These are phyloP conservation scores for Ettlia oleoabundans DNA, from an alignment of 139 green algal species.

Conservation along the genomic window DNA sequence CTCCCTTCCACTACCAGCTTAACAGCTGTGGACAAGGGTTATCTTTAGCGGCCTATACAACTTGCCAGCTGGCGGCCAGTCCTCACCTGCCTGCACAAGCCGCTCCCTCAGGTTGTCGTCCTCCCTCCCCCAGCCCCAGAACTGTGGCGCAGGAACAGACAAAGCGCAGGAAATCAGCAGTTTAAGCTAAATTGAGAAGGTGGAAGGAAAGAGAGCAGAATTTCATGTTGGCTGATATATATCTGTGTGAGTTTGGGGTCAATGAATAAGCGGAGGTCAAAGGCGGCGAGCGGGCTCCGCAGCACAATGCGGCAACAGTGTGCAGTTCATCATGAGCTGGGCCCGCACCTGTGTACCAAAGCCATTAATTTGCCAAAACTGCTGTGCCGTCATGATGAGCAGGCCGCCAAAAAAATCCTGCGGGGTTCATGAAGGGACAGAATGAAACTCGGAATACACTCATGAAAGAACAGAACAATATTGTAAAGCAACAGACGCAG, in stretches of 20 bases:
- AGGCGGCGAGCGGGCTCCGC: background rate
- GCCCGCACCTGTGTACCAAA: conserved; percentile 27
- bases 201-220: too few species aligned
- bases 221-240: too few species aligned
- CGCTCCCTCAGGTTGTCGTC: conserved; percentile 56
- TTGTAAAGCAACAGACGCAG: too few species aligned
- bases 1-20: too few species aligned
- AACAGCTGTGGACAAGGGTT: too few species aligned
- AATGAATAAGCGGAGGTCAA: background rate
- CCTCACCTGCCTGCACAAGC: conserved; percentile 14
- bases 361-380: conserved; percentile 49
- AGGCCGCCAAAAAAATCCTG: conserved; percentile 60
- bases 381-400: conserved; percentile 36
- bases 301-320: background rate
- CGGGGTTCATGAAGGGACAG: too few species aligned
- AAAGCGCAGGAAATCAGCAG: background rate
- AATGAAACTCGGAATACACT: too few species aligned
- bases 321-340: background rate
- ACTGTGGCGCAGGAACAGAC: background rate
- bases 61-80: background rate
- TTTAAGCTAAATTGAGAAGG: too few species aligned
- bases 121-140: conserved; percentile 56
- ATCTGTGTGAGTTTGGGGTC: too few species aligned
- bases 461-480: too few species aligned
- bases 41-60: too few species aligned